These are phyloP conservation scores for Zanthoxylum bungeanum DNA, from an alignment of 345 rosid species.

Conservation along the genomic window DNA sequence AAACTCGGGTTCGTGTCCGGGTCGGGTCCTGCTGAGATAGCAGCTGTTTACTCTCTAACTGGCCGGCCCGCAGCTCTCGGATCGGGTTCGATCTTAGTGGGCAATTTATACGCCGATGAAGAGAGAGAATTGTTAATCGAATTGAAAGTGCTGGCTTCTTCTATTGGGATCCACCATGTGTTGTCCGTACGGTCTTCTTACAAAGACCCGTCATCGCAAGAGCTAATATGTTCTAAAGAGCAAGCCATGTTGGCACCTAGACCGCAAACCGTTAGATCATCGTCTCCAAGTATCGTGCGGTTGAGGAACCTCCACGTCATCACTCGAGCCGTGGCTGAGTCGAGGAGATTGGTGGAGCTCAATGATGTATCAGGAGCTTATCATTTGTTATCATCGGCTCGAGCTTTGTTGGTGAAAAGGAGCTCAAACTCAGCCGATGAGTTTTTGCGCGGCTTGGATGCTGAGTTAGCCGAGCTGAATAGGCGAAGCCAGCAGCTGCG, in stretches of 20 bases:
- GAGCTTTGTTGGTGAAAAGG: conserved; percentile 55
- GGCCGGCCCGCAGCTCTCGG: conserved; percentile 50
- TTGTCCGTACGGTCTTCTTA: conserved; percentile 64
- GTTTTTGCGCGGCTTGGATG: conserved; percentile 53
- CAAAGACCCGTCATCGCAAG: conserved; percentile 56
- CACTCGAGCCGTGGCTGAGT: conserved; percentile 70
- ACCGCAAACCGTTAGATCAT: conserved; percentile 46
- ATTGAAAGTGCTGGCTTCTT: conserved; percentile 45
- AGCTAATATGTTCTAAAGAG: conserved; percentile 41
- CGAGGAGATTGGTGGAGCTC: conserved; percentile 56
- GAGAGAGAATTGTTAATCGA: conserved; percentile 73
- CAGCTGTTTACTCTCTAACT: conserved; percentile 50
- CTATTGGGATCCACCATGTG: conserved; percentile 48
- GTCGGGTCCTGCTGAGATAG: conserved; percentile 59
- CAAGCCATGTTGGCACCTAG: conserved; percentile 47
- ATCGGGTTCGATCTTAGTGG: conserved; percentile 56
- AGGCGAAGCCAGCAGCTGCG: conserved; percentile 29
- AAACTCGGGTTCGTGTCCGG: conserved; percentile 62
- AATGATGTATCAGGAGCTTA: conserved; percentile 56
- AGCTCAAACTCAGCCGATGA: conserved; percentile 40
- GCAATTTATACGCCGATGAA: conserved; percentile 68
- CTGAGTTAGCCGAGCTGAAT: conserved; percentile 60
- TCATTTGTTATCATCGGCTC: conserved; percentile 65
- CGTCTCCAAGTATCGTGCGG: conserved; percentile 46
- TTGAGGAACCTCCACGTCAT: conserved; percentile 67